Base-by-base conservation (phyloP, 2,329 filamentous ascomycete genomes). In the Nemania diffusa region DNA sequence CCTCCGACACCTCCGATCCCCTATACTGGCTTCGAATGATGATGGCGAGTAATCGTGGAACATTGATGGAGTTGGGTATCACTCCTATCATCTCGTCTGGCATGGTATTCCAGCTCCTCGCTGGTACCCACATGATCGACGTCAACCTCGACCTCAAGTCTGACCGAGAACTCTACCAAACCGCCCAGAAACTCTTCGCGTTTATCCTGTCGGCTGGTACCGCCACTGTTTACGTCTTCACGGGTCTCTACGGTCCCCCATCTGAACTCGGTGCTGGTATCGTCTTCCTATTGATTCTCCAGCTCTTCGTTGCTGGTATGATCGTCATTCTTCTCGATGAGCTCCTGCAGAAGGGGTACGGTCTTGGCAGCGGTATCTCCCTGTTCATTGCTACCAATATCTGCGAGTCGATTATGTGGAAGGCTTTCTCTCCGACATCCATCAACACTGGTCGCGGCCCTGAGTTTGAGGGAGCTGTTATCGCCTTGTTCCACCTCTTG, bases 11-110 rank as follows among this genome's bases (percentile, higher is more conserved):
- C 77, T 98, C 96, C 69, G 97, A 99, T 85, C 97, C 96, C 75
- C 88, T 99, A 78, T 99, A 99, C 90, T 99, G 96, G 96, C 88
- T 99, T 79, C 92, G 96, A 83, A 98, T 99, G 95, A 97, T 99
- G 90, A 90, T 98, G 89, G 96, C 96, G 79, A 97, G 93, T 91
- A 99, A 99, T 83, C 90, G 94, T 79, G 94, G 94, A 82, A 97
- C 94, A 27, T 82, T 97, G 81, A 97, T 97, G 94, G 94, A 97
- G 80, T 80, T 97, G 85, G 94, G 94, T 86, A 96, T 98, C 77
- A 97, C 96, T 26, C 97, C 97, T 77, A 99, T 99, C 83, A 98
- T 99, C 84, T 97, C 96, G 68, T 98, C 96, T 42, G 96, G 96
- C 84, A 99, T 99, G 96, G 94, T 99, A 78, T 99, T 99, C 90